Conservation (phyloP, 148 eudicot genomes). For the Vaccinium myrtillus region DNA sequence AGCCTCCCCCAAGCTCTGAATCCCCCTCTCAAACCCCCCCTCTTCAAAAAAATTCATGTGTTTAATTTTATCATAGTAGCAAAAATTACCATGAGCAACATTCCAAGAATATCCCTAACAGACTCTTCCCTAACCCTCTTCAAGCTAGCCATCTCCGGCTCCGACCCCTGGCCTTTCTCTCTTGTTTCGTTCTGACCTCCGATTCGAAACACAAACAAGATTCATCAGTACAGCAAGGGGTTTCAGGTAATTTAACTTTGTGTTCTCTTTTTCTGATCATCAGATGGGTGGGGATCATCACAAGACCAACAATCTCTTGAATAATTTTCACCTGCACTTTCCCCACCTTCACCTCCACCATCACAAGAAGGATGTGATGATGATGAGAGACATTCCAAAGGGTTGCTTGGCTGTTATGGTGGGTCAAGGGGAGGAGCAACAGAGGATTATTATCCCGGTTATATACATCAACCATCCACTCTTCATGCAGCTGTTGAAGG, state of each 20-base stretch:
- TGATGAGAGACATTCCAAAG: conserved; percentile 53
- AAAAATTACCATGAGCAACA: conserved; percentile 63
- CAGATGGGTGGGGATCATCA: conserved; percentile 49
- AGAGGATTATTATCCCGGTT: conserved; percentile 72
- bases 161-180: conserved; percentile 94
- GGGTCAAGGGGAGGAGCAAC: conserved; percentile 67
- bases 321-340: conserved; percentile 40
- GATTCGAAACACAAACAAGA: background rate
- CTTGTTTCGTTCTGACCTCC: conserved; percentile 29
- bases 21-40: conserved; percentile 8
- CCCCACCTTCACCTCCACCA: conserved; percentile 40
- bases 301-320: conserved; percentile 29
- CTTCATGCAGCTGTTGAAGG: conserved; percentile 63
- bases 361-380: conserved; percentile 21
- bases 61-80: background rate
- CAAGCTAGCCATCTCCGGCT: conserved; percentile 59
- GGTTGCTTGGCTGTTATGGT: conserved; percentile 77
- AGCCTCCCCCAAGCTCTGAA: background rate
- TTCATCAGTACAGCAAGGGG: background rate
- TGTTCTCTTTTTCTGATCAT: background rate
- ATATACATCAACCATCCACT: conserved; percentile 76
- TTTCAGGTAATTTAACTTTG: background rate
- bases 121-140: conserved; percentile 69
- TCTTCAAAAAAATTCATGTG: conserved; percentile 9
- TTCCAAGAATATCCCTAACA: conserved; percentile 60